These are phyloP conservation scores for Daldinia sp. DNA, from an alignment of 2,329 filamentous ascomycete species.

Conservation along the genomic window DNA sequence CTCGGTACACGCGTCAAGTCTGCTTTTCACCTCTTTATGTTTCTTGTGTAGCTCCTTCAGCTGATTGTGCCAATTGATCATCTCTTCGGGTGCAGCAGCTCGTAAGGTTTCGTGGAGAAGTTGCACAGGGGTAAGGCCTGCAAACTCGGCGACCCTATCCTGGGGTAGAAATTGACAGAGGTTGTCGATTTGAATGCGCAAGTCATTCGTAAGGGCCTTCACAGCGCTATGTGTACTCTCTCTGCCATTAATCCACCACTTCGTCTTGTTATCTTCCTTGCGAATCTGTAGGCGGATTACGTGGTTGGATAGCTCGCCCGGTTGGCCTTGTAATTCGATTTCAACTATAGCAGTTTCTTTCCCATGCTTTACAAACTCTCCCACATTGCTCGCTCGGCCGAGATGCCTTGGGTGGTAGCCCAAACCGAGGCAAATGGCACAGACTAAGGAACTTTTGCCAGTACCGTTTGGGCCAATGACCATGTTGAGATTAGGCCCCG, in stretches of 20 bases:
- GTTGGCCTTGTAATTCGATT: constrained; percentile 81
- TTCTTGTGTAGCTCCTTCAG: constrained; percentile 75
- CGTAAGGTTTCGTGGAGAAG: constrained; percentile 86
- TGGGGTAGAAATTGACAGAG: constrained; percentile 97
- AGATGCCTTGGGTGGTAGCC: constrained; percentile 85
- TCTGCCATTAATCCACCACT: constrained; percentile 79
- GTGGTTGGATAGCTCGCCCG: constrained; percentile 69
- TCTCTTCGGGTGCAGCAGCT: constrained; percentile 83
- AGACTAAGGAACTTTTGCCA: constrained; percentile 96
- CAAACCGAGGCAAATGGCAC: constrained; percentile 91
- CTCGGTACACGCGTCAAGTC: constrained; percentile 67
- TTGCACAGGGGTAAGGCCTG: constrained; percentile 80
- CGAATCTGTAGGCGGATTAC: constrained; percentile 80
- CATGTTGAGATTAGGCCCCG: constrained; percentile 95
- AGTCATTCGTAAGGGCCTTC: constrained; percentile 69
- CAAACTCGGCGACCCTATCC: constrained; percentile 94
- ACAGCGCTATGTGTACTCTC: constrained; percentile 70
- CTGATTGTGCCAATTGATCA: constrained; percentile 78
- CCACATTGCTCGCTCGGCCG: constrained; percentile 82
- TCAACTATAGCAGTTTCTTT: constrained; percentile 81
- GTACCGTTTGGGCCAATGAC: constrained; percentile 99
- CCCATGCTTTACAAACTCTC: constrained; percentile 94
- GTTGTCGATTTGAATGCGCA: constrained; percentile 96
- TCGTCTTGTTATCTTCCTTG: constrained; percentile 80
- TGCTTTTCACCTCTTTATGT: constrained; percentile 70